Conservation (phyloP, 2,329 filamentous ascomycete species). For the Microdochium bolleyi region DNA sequence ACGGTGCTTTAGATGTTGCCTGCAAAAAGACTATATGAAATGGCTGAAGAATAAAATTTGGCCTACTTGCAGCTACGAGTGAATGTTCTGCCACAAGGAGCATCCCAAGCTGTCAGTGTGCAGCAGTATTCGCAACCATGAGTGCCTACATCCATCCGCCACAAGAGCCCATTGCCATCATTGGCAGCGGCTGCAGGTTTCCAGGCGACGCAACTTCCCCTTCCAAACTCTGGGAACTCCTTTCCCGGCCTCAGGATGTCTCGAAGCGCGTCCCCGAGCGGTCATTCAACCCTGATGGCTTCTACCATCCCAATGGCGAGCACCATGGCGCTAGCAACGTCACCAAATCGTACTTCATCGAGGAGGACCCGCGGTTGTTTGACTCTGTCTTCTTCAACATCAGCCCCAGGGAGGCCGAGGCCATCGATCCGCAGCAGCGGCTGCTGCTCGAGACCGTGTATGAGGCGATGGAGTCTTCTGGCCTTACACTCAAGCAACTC, state of each 20-base stretch:
- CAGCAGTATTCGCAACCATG: constrained; percentile 7
- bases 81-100: background rate
- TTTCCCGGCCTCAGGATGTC: constrained; percentile 3
- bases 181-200: background rate
- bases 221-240: background rate
- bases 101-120: background rate
- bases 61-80: background rate
- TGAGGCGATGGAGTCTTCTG: constrained; percentile 24
- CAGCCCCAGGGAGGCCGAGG: constrained; percentile 23
- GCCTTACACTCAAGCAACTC: constrained; percentile 4
- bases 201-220: background rate
- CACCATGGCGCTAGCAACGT: constrained; percentile 22
- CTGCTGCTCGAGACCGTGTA: constrained; percentile 24
- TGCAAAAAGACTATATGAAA: background rate
- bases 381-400: constrained; percentile 25
- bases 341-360: constrained; percentile 19
- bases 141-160: background rate
- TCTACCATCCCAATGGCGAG: constrained; percentile 13
- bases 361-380: constrained; percentile 16
- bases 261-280: constrained; percentile 15
- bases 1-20: no score
- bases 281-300: constrained; percentile 14
- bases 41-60: background rate
- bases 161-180: constrained; percentile 3
- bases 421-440: constrained; percentile 23